Base-by-base conservation (phyloP, 2,329 filamentous ascomycete species). In the Neonectria hederae region DNA sequence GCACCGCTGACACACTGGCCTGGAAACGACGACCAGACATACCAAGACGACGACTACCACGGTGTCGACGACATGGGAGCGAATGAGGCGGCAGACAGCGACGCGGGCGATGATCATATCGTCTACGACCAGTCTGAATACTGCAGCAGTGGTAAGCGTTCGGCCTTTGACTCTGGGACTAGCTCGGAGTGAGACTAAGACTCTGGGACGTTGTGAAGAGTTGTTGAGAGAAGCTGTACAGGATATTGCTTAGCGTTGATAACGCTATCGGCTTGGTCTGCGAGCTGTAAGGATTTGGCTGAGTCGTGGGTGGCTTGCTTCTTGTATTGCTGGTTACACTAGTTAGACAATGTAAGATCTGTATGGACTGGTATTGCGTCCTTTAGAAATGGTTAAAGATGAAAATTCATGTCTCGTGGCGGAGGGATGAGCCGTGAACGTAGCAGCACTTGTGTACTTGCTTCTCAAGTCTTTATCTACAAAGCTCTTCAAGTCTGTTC, bases 61-160 rank as follows among this genome's bases (percentile, higher is more conserved):
- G 72, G 72, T 0, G 65, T 74, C 9, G 72, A 74, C 40, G 72
- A 74, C 54, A 74, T 74, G 72, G 72, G 70, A 35, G 70, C 67
- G 19, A 73, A 74, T 19, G 65, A 72, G 54, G 68, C 62, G 38
- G 67, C 56, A 3, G 60, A 68, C 48, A 56, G 54, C 13, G 70
- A 66, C 5, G 45, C 38, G 10, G 48, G 59, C 38, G 69, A 69
- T 35, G 70, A 72, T 43, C 56, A 70, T 30, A 71, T 72, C 26
- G 62, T 68, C 46, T 74, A 74, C 43, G 69, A 69, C 40, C 68
- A 71, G 22, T 72, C 69, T 1, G 71, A 74, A 52, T 73, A 73
- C n/a, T 68, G 48, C 11, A 69, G 64, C 35, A 60, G 61, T 19
- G 59, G 63, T 13, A 54, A 52, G 8, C 43, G 26, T 30, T 51